Evolutionary conservation across 2,329 filamentous ascomycete genomes (phyloP).

Genomic region (Pyrenophora graminea): DNA sequence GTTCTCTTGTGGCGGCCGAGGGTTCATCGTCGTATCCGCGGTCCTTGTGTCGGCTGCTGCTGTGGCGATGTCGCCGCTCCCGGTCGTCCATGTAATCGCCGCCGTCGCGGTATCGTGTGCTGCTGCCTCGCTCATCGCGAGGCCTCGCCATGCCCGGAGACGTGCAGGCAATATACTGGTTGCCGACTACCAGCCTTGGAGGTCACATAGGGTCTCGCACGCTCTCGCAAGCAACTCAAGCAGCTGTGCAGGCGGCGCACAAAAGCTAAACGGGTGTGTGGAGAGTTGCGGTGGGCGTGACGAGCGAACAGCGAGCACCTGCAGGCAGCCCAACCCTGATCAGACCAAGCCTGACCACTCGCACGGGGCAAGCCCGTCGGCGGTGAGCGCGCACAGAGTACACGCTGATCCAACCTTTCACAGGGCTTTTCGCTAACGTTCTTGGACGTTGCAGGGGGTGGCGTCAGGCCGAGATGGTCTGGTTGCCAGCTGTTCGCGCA

Average conservation of each 20-base stretch:
- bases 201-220: constrained; percentile 31
- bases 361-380: constrained; percentile 36
- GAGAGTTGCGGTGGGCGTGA: constrained; percentile 35
- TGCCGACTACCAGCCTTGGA: constrained; percentile 34
- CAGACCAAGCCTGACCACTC: constrained; percentile 30
- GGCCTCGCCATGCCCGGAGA: constrained; percentile 42
- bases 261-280: constrained; percentile 25
- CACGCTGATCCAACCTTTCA: constrained; percentile 36
- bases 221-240: constrained; percentile 31
- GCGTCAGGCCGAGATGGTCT: constrained; percentile 34
- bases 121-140: constrained; percentile 32
- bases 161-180: constrained; percentile 32
- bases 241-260: constrained; percentile 40
- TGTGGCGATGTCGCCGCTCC: constrained; percentile 33
- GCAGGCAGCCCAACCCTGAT: constrained; percentile 31
- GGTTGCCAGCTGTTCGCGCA: constrained; percentile 33
- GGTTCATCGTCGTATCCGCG: constrained; percentile 34
- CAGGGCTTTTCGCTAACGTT: constrained; percentile 32
- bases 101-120: constrained; percentile 37
- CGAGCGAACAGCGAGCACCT: constrained; percentile 37
- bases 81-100: constrained; percentile 33
- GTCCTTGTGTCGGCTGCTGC: constrained; percentile 25
- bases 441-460: constrained; percentile 24
- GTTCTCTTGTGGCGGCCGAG: constrained; percentile 33
- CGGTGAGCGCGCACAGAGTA: constrained; percentile 36